phyloP scores from a whole-genome alignment of 176 grass and related monocot species.

The Musa beccarii region DNA sequence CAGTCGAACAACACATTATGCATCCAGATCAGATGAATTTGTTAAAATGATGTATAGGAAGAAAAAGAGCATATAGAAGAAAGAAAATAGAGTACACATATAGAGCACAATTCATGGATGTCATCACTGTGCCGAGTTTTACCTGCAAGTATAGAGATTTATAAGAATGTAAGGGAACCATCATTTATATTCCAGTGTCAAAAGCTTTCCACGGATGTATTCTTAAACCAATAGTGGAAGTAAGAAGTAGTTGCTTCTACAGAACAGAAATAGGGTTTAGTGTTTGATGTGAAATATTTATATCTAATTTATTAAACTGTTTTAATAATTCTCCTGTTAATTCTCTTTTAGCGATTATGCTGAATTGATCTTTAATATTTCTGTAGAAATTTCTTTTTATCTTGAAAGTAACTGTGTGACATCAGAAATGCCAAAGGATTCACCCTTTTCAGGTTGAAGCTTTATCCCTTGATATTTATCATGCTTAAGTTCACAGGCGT shows the following conservation, averaged over 20 bases:
- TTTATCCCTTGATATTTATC: neutral
- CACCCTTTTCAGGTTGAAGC: neutral
- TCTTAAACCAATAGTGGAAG: neutral
- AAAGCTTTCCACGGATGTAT: neutral
- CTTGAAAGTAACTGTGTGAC: neutral
- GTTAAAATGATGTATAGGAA: no score
- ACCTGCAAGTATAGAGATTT: no score
- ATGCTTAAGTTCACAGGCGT: neutral
- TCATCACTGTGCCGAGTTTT: no score
- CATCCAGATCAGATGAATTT: no score
- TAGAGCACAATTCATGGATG: no score
- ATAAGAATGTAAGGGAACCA: no score
- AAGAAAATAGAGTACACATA: no score
- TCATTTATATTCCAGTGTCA: neutral
- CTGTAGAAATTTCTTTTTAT: neutral
- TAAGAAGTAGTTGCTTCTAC: neutral
- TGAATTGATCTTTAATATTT: neutral
- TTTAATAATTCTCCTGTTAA: neutral
- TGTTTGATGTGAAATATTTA: neutral
- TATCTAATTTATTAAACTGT: neutral
- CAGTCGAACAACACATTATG: no score
- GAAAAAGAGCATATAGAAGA: no score
- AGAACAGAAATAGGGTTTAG: neutral
- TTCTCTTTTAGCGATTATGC: neutral
- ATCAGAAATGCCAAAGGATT: neutral